These are phyloP conservation scores for Punica granatum DNA, from an alignment of 345 rosid species.

Conservation along the genomic window DNA sequence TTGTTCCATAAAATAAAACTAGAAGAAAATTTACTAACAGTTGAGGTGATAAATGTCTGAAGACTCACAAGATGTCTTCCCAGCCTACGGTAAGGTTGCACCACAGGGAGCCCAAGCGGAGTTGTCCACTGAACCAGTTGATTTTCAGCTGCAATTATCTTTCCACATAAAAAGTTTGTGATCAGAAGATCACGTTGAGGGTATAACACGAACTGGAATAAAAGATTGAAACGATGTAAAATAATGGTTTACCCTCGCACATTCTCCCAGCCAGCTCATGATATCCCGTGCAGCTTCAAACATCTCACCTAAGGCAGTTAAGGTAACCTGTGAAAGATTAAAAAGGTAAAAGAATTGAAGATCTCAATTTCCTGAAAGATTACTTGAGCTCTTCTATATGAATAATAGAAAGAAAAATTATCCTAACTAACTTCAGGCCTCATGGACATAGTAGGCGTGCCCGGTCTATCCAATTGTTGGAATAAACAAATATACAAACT, in stretches of 20 bases:
- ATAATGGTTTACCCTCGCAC: conserved; percentile 66
- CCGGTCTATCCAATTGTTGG: not conserved
- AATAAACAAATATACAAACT: not conserved
- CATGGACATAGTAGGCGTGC: not conserved
- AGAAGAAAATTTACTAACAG: not conserved
- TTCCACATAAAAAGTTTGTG: conserved; percentile 3
- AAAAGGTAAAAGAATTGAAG: conserved; percentile 2
- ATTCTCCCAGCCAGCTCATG: conserved; percentile 95
- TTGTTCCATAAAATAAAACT: not conserved
- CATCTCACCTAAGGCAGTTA: conserved; percentile 88
- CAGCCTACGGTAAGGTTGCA: conserved; percentile 79
- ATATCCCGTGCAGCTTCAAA: conserved; percentile 93
- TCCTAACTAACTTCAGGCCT: too few relatives aligned
- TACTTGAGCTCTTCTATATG: not conserved
- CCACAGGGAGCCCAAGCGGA: conserved; percentile 97
- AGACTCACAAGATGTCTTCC: conserved; percentile 70
- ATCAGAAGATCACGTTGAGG: not conserved
- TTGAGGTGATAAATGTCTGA: not conserved
- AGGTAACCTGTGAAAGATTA: conserved; percentile 53
- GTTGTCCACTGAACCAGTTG: conserved; percentile 92
- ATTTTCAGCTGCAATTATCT: conserved; percentile 89
- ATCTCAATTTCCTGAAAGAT: not conserved
- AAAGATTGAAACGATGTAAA: not conserved
- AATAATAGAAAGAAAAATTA: too few relatives aligned
- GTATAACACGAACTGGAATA: not conserved